Evolutionary conservation across 345 rosid species (phyloP).

Genomic region (Acer saccharum): DNA sequence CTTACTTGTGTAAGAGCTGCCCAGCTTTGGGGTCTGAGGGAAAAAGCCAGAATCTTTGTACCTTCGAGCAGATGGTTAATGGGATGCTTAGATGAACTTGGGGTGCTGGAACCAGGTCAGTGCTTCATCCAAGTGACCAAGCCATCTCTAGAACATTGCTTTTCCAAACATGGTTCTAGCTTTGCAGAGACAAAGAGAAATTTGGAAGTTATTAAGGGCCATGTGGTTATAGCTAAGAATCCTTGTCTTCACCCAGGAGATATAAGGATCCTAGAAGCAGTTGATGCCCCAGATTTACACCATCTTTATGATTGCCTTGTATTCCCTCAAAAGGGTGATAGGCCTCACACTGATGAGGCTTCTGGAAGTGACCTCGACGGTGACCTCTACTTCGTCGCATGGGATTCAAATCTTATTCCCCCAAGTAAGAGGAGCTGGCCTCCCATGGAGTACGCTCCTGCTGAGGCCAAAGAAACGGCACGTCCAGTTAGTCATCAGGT

Average conservation of each 20-base stretch:
- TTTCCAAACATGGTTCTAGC: conserved; percentile 74
- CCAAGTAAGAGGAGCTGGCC: conserved; percentile 68
- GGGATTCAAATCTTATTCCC: conserved; percentile 91
- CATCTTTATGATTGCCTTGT: conserved; percentile 86
- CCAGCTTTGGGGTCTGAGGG: conserved; percentile 87
- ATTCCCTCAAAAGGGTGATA: conserved; percentile 87
- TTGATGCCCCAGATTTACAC: conserved; percentile 69
- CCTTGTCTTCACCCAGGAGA: conserved; percentile 98
- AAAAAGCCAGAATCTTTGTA: conserved; percentile 84
- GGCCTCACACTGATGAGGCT: conserved; percentile 91
- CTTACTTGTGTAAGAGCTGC: conserved; percentile 81
- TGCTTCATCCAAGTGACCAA: conserved; percentile 87
- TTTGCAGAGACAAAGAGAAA: conserved; percentile 57
- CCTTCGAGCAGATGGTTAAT: conserved; percentile 84
- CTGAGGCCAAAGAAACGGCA: conserved; percentile 27
- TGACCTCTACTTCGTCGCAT: conserved; percentile 84
- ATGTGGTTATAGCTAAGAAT: conserved; percentile 77
- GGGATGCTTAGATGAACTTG: conserved; percentile 92
- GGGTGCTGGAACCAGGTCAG: conserved; percentile 78
- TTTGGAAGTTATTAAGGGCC: conserved; percentile 61
- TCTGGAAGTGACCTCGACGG: conserved; percentile 99
- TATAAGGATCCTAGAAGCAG: conserved; percentile 86
- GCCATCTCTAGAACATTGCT: conserved; percentile 72
- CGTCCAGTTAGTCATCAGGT: conserved; percentile 71
- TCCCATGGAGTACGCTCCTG: conserved; percentile 71